Evolutionary conservation across 2,329 filamentous ascomycete genomes (phyloP).

Genomic region (Calonectria multiphialidica): DNA sequence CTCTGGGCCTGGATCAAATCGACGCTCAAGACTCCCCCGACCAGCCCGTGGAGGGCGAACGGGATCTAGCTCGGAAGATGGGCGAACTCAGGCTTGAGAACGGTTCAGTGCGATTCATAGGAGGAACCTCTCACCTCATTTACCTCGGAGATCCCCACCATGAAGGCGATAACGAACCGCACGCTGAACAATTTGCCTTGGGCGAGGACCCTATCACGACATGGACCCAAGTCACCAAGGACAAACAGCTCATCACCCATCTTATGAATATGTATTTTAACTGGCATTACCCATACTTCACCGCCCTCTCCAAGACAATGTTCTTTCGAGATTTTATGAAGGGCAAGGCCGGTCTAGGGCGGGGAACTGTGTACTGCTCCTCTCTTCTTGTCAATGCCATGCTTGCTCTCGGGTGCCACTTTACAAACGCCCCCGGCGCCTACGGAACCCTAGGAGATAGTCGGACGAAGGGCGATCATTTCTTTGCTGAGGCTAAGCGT

Average conservation of each 20-base stretch:
- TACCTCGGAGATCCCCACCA: constrained; percentile 72
- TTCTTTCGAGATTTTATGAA: constrained; percentile 88
- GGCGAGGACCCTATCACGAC: constrained; percentile 80
- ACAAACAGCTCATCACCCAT: constrained; percentile 83
- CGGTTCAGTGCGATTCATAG: constrained; percentile 90
- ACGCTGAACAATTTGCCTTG: constrained; percentile 59
- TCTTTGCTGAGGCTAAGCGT: constrained; percentile 93
- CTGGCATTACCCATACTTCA: constrained; percentile 98
- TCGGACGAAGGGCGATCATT: constrained; percentile 92
- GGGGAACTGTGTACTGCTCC: constrained; percentile 82
- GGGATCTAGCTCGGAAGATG: constrained; percentile 91
- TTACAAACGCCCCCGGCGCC: constrained; percentile 81
- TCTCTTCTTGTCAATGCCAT: constrained; percentile 93
- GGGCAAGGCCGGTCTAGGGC: constrained; percentile 71
- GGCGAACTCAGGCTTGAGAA: constrained; percentile 89
- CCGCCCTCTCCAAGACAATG: constrained; percentile 85
- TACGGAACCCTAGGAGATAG: constrained; percentile 79
- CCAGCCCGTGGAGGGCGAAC: constrained; percentile 70
- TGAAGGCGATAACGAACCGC: constrained; percentile 54
- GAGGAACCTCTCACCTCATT: constrained; percentile 93
- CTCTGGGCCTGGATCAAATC: constrained; percentile 54
- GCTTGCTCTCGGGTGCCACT: constrained; percentile 92
- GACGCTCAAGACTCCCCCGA: constrained; percentile 56
- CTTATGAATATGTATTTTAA: constrained; percentile 98
- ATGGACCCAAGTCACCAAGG: constrained; percentile 89